A percentile compares a stretch with the other conserved stretches of the same genome.
Evolutionary conservation across 176 grass and related monocot species (phyloP).

Genomic region (Rhynchospora pubera): DNA sequence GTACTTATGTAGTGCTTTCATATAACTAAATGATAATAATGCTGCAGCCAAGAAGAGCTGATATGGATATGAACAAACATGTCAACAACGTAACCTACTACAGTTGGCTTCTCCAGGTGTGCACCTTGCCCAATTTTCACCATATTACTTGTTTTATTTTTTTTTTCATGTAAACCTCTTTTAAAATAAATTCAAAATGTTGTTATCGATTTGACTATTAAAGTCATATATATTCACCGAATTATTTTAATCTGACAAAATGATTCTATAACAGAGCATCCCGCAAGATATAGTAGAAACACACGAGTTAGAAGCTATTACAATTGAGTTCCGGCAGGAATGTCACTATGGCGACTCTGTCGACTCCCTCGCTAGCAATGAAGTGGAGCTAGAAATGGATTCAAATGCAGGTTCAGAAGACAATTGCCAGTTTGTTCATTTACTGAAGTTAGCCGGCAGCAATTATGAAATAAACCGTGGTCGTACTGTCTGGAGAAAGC

Average conservation of each 20-base stretch:
- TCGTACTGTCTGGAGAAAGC: constrained; percentile 74
- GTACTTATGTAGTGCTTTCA: not conserved
- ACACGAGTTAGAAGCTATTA: constrained; percentile 86
- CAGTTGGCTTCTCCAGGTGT: constrained; percentile 91
- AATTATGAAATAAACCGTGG: constrained; percentile 73
- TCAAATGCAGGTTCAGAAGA: constrained; percentile 11
- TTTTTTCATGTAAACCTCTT: not conserved
- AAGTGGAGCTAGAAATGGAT: constrained; percentile 29
- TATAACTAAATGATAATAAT: not conserved
- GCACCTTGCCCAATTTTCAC: no score
- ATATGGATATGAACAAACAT: constrained; percentile 98
- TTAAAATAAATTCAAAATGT: not conserved
- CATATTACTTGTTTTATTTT: no score
- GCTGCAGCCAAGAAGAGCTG: constrained; percentile 82
- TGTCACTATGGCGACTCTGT: constrained; percentile 72
- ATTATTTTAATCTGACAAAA: not conserved
- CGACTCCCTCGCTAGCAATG: constrained; percentile 62
- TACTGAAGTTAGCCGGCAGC: constrained; percentile 52
- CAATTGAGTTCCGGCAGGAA: constrained; percentile 75
- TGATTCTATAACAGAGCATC: constrained; percentile 53
- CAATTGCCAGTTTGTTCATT: constrained; percentile 55
- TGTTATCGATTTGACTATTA: not conserved
- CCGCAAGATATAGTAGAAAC: constrained; percentile 90
- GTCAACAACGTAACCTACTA: constrained; percentile 96
- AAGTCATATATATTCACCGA: not conserved